Conservation (phyloP, 306 rosid species). For the Ochetophila trinervis region DNA sequence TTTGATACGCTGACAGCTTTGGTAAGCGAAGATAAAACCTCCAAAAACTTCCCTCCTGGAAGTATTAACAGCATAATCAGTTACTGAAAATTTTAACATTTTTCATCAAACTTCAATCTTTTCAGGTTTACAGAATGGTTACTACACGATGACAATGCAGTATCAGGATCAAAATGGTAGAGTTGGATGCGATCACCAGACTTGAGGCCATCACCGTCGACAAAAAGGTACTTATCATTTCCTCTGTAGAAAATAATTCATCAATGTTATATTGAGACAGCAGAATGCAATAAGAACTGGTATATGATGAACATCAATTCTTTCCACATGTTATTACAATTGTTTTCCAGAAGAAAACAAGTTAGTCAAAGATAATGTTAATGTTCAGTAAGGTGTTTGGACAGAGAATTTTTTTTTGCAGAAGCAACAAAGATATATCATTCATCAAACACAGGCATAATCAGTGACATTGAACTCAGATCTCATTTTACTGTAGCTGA, state of each 20-base stretch:
- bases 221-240: constrained; percentile 63
- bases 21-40: constrained; percentile 61
- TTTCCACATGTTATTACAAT: no score
- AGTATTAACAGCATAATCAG: not conserved
- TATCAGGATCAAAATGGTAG: constrained; percentile 56
- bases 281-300: constrained; percentile 13
- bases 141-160: constrained; percentile 41
- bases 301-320: not conserved
- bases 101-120: constrained; percentile 36
- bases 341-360: no score
- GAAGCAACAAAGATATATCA: no score
- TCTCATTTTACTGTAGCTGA: no score
- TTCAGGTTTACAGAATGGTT: constrained; percentile 39
- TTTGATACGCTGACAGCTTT: constrained; percentile 63
- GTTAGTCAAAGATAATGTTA: no score
- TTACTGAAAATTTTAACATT: constrained; percentile 14
- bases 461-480: no score
- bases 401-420: no score
- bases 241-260: constrained; percentile 45
- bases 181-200: constrained; percentile 67
- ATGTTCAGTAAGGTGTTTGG: no score
- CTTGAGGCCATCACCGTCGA: constrained; percentile 59
- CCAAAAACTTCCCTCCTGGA: constrained; percentile 46
- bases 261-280: not conserved
- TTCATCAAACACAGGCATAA: no score